Base-by-base conservation (phyloP, 2,329 filamentous ascomycete genomes). In the Ceratocystis albifundus region DNA sequence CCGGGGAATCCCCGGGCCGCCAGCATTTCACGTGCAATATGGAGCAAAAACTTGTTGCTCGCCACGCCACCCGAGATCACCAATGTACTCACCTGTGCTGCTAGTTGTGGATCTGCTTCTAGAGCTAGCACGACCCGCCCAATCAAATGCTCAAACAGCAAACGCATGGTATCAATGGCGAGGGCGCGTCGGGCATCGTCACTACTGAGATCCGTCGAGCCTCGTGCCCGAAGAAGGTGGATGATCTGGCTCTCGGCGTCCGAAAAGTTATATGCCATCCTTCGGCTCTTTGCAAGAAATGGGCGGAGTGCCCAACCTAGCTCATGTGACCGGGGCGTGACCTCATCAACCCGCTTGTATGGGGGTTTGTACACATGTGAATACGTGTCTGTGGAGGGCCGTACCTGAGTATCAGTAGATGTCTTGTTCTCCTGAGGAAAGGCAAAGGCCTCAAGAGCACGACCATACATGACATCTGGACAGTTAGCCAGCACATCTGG, bases 51-150 rank as follows among this genome's bases (percentile, higher is more conserved):
- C 63, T 76, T 76, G 75, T 96, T 97, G 64, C 89, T 87, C 6
- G 93, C 94, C 5, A 99, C 94, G 28, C 94, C 94, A 36, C 94
- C 94, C 48, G 90, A 88, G 3, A 97, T 81, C 8, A 97, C 90
- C 3, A 97, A 77, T 0, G 87, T 87, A 7, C 77, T 75, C 6
- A 86, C 76, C 5, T 22, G 17, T 50, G 73, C 68, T n/a, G 68
- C 66, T 41, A 74, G 71, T 20, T 69, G 69, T 1, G 73, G 71
- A 20, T 48, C 15, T 7, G 30, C 62, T 12, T 69, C 69, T 65
- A 74, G 73, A 12, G 76, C 72, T 55, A 94, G 78, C 15, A 93
- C 74, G 1, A 94, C 80, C 8, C 93, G 83, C 69, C 85, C 88
- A 0, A 84, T 86, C 30, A 97, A 79, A 76, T 97, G 93, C 74